Base-by-base conservation (phyloP, 1,284 basidiomycete genomes). In the Gomphus sp. region DNA sequence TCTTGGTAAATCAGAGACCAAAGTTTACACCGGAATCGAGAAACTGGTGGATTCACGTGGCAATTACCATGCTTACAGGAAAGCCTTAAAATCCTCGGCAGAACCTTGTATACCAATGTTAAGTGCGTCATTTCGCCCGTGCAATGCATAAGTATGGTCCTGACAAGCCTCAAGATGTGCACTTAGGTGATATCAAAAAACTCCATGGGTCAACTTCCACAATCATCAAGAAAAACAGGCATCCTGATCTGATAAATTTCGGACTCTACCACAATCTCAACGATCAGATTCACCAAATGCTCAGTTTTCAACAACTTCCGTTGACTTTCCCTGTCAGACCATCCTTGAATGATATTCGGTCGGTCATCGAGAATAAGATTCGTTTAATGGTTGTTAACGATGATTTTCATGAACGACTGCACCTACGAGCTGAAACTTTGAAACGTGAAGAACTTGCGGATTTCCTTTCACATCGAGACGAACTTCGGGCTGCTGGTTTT, bases 101-200 rank as follows among this genome's bases (percentile, higher is more conserved):
- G 64, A 66, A 49, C 56, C 56, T 6, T 73, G 72, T 59, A 64
- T 77, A 48, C 76, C 76, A 3, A 75, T 72, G 72, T 68, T 77
- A 51, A 70, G 75, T 75, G 53, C 61, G 71, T 62, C 11, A 11
- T 31, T 50, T 57, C 16, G 14, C n/a, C 47, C 50, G 58, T 31
- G 39, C 39, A 49, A 31, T 18, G 14, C 36, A 11, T 8, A n/a
- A 14, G 3, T 37, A 33, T 18, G 18, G 11, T 31, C 14, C 52
- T 53, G 39, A 53, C 36, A 39, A 12, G 6, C 14, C 31, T 45
- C 34, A 61, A 77, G 76, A 71, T 44, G 70, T 74, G 4, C 77
- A 78, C 60, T 64, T 78, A 7, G 72, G 69, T 36, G 72, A 75
- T 55, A 63, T 78, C 3, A 59, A 63, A 43, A 43, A n/a, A n/a